phyloP scores from a whole-genome alignment of 2,329 filamentous ascomycete species.

The Drechslera avenae region DNA sequence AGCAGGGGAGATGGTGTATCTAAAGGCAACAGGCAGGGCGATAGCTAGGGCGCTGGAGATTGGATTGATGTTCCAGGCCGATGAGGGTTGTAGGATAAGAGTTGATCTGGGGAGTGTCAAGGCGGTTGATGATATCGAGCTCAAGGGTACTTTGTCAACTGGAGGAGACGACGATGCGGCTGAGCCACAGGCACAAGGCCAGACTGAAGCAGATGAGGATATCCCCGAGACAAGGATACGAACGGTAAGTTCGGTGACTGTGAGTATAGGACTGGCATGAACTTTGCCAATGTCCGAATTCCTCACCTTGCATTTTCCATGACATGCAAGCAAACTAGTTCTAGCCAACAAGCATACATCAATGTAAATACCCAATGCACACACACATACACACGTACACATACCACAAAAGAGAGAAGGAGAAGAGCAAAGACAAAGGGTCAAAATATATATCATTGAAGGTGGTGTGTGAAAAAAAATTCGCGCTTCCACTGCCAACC shows the following conservation, averaged over 20 bases:
- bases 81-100: constrained; percentile 63
- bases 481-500: constrained; percentile 3
- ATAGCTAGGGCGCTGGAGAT: constrained; percentile 67
- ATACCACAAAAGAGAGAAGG: not conserved
- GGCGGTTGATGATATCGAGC: constrained; percentile 70
- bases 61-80: constrained; percentile 68
- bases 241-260: constrained; percentile 39
- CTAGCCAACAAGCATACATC: not conserved
- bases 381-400: too few relatives aligned
- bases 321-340: not conserved
- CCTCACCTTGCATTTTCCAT: not conserved
- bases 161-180: constrained; percentile 6
- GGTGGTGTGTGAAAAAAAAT: constrained; percentile 3
- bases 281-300: not conserved
- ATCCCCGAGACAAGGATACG: constrained; percentile 51
- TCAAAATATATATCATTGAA: constrained; percentile 46
- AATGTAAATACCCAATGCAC: too few relatives aligned
- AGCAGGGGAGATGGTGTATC: constrained; percentile 58
- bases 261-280: constrained; percentile 39
- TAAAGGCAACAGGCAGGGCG: constrained; percentile 70
- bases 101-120: constrained; percentile 66
- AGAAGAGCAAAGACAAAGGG: not conserved
- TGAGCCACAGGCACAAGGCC: constrained; percentile 25
- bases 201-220: constrained; percentile 30
- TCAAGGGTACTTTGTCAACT: constrained; percentile 2